Percentiles rank a stretch among this genome's conserved stretches.
Evolutionary conservation across 371 early-diverging fungal genomes (phyloP).

Genomic region (Saksenaea oblongispora): DNA sequence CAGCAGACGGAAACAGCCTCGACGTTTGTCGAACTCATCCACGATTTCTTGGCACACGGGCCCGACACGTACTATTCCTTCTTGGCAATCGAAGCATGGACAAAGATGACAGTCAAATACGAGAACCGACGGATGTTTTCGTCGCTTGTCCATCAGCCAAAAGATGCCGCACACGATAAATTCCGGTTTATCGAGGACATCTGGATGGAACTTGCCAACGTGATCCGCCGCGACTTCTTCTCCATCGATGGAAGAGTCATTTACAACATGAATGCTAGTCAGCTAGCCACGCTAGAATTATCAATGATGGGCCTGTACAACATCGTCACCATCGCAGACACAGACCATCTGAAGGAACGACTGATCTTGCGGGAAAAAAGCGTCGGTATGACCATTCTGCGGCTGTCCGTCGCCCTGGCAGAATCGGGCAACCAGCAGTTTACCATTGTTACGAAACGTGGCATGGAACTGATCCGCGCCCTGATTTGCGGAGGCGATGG

Average conservation of each 20-base stretch:
- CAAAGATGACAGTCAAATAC: conserved; percentile 58
- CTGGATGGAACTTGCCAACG: conserved; percentile 39
- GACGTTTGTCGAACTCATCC: conserved; percentile 43
- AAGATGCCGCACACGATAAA: conserved; percentile 8
- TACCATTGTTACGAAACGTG: conserved; percentile 36
- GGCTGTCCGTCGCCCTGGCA: conserved; percentile 52
- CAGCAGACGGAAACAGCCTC: conserved; percentile 34
- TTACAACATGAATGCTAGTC: conserved; percentile 48
- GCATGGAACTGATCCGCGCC: conserved; percentile 44
- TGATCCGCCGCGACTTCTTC: conserved; percentile 45
- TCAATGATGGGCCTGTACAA: conserved; percentile 59
- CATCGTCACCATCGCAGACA: conserved; percentile 45
- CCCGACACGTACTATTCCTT: conserved; percentile 62
- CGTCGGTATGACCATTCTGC: conserved; percentile 47
- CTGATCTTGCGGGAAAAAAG: conserved; percentile 38
- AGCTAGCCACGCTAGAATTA: conserved; percentile 58
- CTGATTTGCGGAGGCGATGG: conserved; percentile 43
- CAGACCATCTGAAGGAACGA: conserved; percentile 38
- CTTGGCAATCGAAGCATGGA: conserved; percentile 57
- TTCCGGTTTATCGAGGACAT: conserved; percentile 22
- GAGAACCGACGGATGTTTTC: conserved; percentile 54
- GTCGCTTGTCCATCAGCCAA: conserved; percentile 27
- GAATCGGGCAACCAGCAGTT: conserved; percentile 53
- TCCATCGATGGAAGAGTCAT: conserved; percentile 43
- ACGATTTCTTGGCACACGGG: conserved; percentile 56